Evolutionary conservation across 352 stramenopile genomes (phyloP).

Genomic region (Phytophthora meadii): DNA sequence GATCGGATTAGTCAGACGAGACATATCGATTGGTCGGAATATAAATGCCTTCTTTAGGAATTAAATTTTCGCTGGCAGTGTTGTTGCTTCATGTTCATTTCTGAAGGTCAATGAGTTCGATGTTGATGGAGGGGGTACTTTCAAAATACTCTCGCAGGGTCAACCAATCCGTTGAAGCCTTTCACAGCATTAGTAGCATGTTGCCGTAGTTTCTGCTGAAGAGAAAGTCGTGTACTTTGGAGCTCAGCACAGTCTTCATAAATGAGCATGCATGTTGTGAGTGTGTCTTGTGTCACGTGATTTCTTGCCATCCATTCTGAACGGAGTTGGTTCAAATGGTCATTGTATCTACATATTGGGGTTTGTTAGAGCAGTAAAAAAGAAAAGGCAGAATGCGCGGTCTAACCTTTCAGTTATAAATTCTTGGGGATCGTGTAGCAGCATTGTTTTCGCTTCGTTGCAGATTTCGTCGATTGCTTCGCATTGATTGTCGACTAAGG

Average conservation of each 20-base stretch:
- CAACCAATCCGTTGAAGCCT: conserved; percentile 18
- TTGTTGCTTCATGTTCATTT: too few relatives aligned
- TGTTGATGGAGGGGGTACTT: too few relatives aligned
- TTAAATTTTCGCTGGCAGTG: too few relatives aligned
- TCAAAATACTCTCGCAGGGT: conserved; percentile 22
- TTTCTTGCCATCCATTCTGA: conserved; percentile 18
- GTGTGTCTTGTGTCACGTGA: conserved; percentile 23
- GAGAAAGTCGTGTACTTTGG: conserved; percentile 6
- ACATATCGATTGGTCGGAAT: too few relatives aligned
- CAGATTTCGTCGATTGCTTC: conserved; percentile 22
- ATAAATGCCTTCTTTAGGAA: too few relatives aligned
- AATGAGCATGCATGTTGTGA: conserved; percentile 27
- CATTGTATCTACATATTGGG: conserved; percentile 12
- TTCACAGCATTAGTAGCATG: conserved; percentile 17
- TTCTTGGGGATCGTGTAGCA: conserved; percentile 15
- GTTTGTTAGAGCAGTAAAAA: neutral
- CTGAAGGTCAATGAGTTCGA: too few relatives aligned
- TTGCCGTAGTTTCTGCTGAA: conserved; percentile 18
- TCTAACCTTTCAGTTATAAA: conserved; percentile 20
- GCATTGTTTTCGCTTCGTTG: conserved; percentile 12
- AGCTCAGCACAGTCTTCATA: conserved; percentile 18
- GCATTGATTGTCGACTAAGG: conserved; percentile 17
- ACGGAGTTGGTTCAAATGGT: conserved; percentile 12
- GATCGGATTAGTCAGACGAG: too few relatives aligned
- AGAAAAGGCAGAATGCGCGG: neutral